Base-by-base conservation (phyloP, 2,329 filamentous ascomycete species). In the Calonectria hongkongensis region DNA sequence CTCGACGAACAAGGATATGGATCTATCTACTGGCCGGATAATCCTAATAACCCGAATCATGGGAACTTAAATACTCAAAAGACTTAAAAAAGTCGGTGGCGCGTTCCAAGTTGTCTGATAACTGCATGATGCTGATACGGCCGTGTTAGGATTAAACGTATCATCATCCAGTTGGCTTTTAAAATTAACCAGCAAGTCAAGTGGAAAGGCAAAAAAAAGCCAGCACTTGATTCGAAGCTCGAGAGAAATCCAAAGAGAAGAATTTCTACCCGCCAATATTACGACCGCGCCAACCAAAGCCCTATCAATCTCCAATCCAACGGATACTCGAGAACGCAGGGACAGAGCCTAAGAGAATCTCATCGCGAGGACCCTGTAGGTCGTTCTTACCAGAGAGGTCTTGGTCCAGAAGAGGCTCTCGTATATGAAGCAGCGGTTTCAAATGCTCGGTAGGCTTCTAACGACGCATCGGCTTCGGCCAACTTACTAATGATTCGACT, bases 21-120 rank as follows among this genome's bases (percentile, higher is more conserved):
- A 6, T 3, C 4, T 4, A 54, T 74, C 12, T 79, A 73, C 45
- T 79, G 78, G 78, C 78, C 78, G 1, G 69, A 73, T 8, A 63
- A 68, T 4, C n/a, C 36, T 15, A 10, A 6, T 1, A 41, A 64
- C 9, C 9, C 33, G 0, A 70, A 68, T 15, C 47, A 62, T 16
- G 21, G 73, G 47, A 28, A 6, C 25, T 74, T 1, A 43, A 74
- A 27, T 79, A 79, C 33, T 68, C 60, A 0, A 75, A 63, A 30
- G 74, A 79, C 15, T 30, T n/a, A 36, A 16, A 3, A 3, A 64
- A 63, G 77, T 77, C 25, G 13, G 72, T 74, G n/a, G 6, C 7
- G 4, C 2, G 12, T 16, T 12, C 6, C 10, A 13, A 7, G 2
- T 15, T 27, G n/a, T 21, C 12, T 39, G 3, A 5, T 33, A 5